Conservation (phyloP, 495 filamentous ascomycete genomes). For the Cairneyella variabilis region DNA sequence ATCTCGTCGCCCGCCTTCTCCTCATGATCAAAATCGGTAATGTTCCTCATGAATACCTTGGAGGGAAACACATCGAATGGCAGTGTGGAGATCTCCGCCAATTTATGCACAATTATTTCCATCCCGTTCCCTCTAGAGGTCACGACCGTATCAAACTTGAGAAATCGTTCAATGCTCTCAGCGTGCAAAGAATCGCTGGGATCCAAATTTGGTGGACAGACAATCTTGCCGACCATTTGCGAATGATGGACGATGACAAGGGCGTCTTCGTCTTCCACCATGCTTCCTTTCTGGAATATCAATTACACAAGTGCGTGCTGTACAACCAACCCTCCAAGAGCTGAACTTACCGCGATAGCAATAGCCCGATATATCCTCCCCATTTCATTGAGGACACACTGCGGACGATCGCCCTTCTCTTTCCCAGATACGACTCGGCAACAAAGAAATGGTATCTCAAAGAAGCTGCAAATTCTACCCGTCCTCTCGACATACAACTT, state of each 20-base stretch:
- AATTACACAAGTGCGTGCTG: conserved; percentile 7
- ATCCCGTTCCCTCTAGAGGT: neutral
- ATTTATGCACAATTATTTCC: neutral
- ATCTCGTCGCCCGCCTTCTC: conserved; percentile 23
- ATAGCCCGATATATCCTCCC: conserved; percentile 26
- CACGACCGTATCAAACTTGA: conserved; percentile 20
- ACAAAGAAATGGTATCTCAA: conserved; percentile 30
- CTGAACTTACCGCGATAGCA: neutral
- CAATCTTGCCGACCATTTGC: conserved; percentile 43
- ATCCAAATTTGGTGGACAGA: conserved; percentile 37
- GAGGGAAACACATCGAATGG: conserved; percentile 8
- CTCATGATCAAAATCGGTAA: conserved; percentile 18
- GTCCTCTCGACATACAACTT: conserved; percentile 28
- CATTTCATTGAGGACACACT: conserved; percentile 43
- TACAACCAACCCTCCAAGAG: neutral
- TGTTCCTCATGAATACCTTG: neutral
- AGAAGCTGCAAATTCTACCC: neutral
- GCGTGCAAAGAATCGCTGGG: conserved; percentile 32
- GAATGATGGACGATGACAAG: conserved; percentile 34
- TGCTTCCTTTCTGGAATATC: conserved; percentile 31
- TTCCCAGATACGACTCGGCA: conserved; percentile 34
- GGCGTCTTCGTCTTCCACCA: conserved; percentile 41
- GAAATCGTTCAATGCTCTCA: conserved; percentile 27
- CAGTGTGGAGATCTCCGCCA: conserved; percentile 7
- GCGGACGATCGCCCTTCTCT: conserved; percentile 39